A percentile compares a stretch with the other conserved stretches of the same genome.
Conservation (phyloP, 805 yeast species). For the Ogataea ganodermae region DNA sequence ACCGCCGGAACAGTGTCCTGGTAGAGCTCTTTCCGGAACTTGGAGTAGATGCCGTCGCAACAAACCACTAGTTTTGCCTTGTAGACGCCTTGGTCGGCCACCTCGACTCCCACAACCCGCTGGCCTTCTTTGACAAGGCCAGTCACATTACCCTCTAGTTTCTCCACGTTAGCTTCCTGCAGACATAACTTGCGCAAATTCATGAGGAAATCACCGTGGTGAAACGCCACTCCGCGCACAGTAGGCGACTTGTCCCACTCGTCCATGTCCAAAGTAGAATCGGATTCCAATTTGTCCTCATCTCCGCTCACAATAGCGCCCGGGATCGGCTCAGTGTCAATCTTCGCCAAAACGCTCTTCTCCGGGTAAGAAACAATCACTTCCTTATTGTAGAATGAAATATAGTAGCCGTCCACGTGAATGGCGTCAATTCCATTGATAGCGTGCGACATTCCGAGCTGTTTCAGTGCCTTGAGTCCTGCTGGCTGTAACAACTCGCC, state of each 20-base stretch:
- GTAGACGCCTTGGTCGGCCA: conserved; percentile 48
- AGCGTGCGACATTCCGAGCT: conserved; percentile 80
- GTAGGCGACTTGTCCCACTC: conserved; percentile 62
- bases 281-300: conserved; percentile 49
- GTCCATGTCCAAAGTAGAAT: conserved; percentile 49
- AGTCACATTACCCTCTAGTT: conserved; percentile 82
- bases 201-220: conserved; percentile 84
- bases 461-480: conserved; percentile 81
- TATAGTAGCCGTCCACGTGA: conserved; percentile 77
- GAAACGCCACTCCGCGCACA: conserved; percentile 81
- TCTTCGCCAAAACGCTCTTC: conserved; percentile 49
- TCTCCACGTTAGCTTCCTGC: conserved; percentile 70
- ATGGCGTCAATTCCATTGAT: conserved; percentile 76
- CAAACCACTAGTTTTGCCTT: conserved; percentile 68
- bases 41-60: conserved; percentile 94
- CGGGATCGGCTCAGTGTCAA: conserved; percentile 48
- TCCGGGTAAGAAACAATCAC: conserved; percentile 72
- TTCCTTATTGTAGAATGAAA: conserved; percentile 60
- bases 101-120: conserved; percentile 76
- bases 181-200: conserved; percentile 74
- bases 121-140: conserved; percentile 54
- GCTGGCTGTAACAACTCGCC: conserved; percentile 98
- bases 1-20: conserved; percentile 63
- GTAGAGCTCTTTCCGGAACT: conserved; percentile 75
- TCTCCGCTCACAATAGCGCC: conserved; percentile 59